Evolutionary conservation across 2,329 filamentous ascomycete species (phyloP).

Genomic region (Triangularia setosa): DNA sequence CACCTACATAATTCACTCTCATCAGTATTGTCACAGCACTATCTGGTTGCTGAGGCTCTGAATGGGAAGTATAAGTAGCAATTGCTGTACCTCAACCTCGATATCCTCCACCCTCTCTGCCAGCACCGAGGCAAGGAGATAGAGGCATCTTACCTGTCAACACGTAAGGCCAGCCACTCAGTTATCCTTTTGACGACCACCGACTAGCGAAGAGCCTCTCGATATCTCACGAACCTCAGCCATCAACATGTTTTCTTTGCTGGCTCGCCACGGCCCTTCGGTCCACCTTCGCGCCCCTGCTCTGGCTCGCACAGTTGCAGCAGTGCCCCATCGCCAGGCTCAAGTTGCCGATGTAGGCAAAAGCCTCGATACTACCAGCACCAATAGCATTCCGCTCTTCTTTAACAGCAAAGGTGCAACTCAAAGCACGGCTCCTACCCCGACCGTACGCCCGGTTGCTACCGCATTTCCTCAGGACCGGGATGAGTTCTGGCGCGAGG

Average conservation of each 20-base stretch:
- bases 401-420: background rate
- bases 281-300: background rate
- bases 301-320: slow-evolving; percentile 16
- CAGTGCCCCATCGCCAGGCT: slow-evolving; percentile 20
- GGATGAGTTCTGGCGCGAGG: slow-evolving; percentile 48
- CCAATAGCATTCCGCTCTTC: background rate
- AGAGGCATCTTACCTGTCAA: background rate
- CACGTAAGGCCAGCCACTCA: background rate
- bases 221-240: background rate
- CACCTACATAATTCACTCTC: background rate
- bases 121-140: background rate
- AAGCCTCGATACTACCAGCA: background rate
- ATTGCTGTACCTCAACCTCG: background rate
- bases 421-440: background rate
- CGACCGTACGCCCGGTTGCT: background rate
- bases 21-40: background rate
- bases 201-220: background rate
- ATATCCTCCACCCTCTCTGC: background rate
- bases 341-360: slow-evolving; percentile 19
- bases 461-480: background rate
- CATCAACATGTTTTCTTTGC: slow-evolving; percentile 13
- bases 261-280: background rate
- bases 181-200: background rate
- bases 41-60: background rate
- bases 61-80: background rate